Base-by-base conservation (phyloP, 352 stramenopile species). In the Pythium aristosporum region DNA sequence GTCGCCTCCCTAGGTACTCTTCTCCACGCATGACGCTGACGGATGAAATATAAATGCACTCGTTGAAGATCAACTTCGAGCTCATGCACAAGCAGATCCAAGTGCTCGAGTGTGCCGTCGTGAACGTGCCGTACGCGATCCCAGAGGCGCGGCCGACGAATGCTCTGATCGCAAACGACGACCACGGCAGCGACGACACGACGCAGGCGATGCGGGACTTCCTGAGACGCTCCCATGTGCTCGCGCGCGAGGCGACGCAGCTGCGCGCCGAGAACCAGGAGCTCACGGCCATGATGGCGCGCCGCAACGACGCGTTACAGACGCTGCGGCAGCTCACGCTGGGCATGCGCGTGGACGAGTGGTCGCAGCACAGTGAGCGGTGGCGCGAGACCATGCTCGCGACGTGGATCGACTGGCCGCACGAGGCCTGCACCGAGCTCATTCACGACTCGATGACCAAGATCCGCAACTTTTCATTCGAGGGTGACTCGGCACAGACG, bases 81-180 rank as follows among this genome's bases (percentile, higher is more conserved):
- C n/a, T 7, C 13, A 65, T 65, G 57, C 46, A 36, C 6, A 9
- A 49, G 21, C 57, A 65, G 48, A 44, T 65, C 34, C 21, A 54
- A 20, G 47, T 46, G 15, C 44, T 63, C 18, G 57, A 65, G 46
- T 65, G 47, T 34, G 39, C 39, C 3, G 48, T 57, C n/a, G 51
- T 32, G 3, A 21, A 56, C 34, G n/a, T 49, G 13, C 18, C 30
- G 3, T 44, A 28, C 39, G 36, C 36, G 7, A 3, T 28, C 16
- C 6, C 32, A 58, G 34, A 20, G 18, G 16, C 13, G n/a, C 44
- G 20, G 4, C 44, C 25, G 1, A 30, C 25, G 25, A 30, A 0
- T 28, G 2, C 7, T 20, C 16, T 3, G 20, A 32, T 51, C 34
- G 10, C 28, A 12, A 21, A 54, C 25, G 43, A 30, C 28, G 28